Evolutionary conservation across 495 filamentous ascomycete species (phyloP), one percentile per base, ranked within the genome.

Genomic region (Sporormia fimetaria): DNA sequence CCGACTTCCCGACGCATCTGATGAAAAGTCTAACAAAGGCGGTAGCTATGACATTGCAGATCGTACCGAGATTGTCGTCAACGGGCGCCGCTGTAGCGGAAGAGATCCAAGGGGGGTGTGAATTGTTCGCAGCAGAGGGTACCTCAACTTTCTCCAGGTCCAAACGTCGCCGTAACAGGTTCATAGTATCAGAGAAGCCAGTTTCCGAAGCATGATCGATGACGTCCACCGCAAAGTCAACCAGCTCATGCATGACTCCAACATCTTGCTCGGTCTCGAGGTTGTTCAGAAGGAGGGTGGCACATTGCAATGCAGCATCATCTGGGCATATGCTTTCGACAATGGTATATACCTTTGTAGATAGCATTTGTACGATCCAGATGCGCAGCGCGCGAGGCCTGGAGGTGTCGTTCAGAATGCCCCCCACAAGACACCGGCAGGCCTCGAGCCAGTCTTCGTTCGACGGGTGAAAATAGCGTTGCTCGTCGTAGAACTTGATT

Each of bases 391-490:
- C 67, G 1, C 77, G 69, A 17, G 75, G 67, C 33, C 84, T 75
- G 35, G 57, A 67, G 9, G 64, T 68, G 48, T 80, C 69, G 24
- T 68, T 70, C 36, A 87, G 73, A 48, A 94, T 80, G 8, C 71
- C 67, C 18, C 73, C 65, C 33, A 86, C 63, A 1, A 90, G 62
- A 6, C 68, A 62, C 17, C 60, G 68, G 17, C 78, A 70, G 45
- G 83, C 78, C 4, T 63, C 61, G 21, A 78, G 64, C 79, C 83
- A 94, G 6, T 71, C 57, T 10, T 63, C 57, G 54, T 76, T 76
- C 3, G 77, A 83, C 17, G 83, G 85, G 41, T 76, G 80, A 46
- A 81, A 83, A 39, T 76, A 76, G 20, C 73, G 64, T 38, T 73
- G 70, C 44, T 78, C 67, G 21, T 63, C 63, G 43, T 74, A 76